Evolutionary conservation across 139 green algal species (phyloP).

Genomic region (Chlamydomonas incerta): DNA sequence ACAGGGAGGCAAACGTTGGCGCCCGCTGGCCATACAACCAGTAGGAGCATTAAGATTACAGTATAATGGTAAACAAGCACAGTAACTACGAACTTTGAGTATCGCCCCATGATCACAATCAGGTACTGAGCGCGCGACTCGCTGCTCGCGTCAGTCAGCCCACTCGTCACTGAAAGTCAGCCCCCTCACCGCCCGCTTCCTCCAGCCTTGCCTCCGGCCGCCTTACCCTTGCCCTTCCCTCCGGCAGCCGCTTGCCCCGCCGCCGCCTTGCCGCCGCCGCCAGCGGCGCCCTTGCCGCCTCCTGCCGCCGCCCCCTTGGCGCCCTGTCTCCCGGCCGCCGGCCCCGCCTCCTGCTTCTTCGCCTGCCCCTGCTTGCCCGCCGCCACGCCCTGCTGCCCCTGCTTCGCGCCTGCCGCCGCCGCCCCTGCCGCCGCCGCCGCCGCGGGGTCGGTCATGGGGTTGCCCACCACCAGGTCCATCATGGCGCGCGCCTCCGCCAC

Average conservation of each 20-base stretch:
- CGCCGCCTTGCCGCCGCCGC: not conserved
- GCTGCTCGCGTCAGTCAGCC: too few species aligned
- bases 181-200: too few species aligned
- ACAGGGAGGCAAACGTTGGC: too few species aligned
- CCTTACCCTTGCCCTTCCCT: not conserved
- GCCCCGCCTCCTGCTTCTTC: not conserved
- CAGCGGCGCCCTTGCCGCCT: not conserved
- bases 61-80: too few species aligned
- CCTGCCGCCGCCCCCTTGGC: not conserved
- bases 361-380: not conserved
- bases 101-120: too few species aligned
- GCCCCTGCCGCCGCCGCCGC: not conserved
- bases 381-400: too few species aligned
- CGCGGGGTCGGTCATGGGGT: conserved; percentile 55
- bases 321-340: not conserved
- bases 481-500: conserved; percentile 49
- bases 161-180: too few species aligned
- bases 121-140: too few species aligned
- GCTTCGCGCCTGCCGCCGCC: not conserved
- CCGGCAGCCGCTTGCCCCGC: not conserved
- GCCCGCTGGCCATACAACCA: too few species aligned
- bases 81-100: too few species aligned
- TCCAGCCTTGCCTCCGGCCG: too few species aligned
- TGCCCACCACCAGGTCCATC: conserved; percentile 63
- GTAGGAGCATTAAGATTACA: too few species aligned